Evolutionary conservation across 1,284 basidiomycete species (phyloP).

Genomic region (Ceratobasidium sp.): DNA sequence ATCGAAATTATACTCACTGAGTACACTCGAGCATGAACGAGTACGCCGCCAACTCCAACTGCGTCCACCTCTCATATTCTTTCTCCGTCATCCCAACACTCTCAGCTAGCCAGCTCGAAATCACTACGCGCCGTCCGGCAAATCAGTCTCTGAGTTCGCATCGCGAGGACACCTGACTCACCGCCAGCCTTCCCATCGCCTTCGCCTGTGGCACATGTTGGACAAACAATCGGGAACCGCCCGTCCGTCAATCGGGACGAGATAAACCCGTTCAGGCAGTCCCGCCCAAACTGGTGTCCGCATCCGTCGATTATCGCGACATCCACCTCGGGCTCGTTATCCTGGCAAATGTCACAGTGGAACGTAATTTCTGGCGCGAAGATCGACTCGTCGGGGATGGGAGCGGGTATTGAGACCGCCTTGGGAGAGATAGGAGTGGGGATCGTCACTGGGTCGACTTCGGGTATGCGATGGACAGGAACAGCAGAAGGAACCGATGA

Average conservation of each 20-base stretch:
- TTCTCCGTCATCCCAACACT: constrained; percentile 63
- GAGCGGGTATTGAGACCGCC: neutral
- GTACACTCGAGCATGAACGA: constrained; percentile 66
- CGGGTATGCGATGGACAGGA: too few species aligned
- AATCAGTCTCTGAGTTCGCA: neutral
- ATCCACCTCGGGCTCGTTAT: constrained; percentile 60
- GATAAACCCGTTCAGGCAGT: constrained; percentile 62
- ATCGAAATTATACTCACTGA: constrained; percentile 54
- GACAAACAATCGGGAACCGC: constrained; percentile 70
- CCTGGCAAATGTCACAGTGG: constrained; percentile 68
- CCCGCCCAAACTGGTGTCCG: constrained; percentile 65
- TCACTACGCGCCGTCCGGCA: neutral
- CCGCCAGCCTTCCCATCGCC: constrained; percentile 54
- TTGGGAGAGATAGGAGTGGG: constrained; percentile 20
- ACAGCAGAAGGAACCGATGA: neutral
- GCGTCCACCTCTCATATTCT: constrained; percentile 61
- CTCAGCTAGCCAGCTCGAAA: constrained; percentile 49
- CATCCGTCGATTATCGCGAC: constrained; percentile 62
- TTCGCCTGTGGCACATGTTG: constrained; percentile 57
- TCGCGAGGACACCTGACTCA: constrained; percentile 52
- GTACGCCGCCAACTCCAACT: constrained; percentile 65
- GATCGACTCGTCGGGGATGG: neutral
- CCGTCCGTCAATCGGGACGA: constrained; percentile 62
- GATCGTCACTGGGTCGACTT: neutral
- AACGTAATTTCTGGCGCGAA: constrained; percentile 53